Conservation (phyloP, 306 rosid genomes). For the Cucumis melo region DNA sequence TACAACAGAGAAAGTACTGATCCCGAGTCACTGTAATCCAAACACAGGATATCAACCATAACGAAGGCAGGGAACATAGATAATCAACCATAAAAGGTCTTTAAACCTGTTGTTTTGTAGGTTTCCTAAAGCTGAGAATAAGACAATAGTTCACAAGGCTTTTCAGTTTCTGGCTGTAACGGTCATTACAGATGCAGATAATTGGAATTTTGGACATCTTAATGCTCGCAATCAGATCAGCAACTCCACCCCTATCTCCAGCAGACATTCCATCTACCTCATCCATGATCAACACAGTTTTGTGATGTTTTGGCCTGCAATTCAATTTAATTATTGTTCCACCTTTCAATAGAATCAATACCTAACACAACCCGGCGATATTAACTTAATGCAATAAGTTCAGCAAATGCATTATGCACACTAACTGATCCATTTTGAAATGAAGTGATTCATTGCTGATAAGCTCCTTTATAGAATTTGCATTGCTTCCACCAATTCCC, state of each 20-base stretch:
- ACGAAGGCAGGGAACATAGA: background rate
- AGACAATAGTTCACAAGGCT: constrained; percentile 92
- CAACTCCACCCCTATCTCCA: constrained; percentile 97
- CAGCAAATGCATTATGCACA: background rate
- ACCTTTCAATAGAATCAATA: background rate
- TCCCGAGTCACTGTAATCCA: background rate
- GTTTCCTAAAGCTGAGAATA: constrained; percentile 79
- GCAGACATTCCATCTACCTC: constrained; percentile 99
- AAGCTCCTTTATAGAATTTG: constrained; percentile 80
- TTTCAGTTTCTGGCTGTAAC: constrained; percentile 91
- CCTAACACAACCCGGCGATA: background rate
- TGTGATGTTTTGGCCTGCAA: constrained; percentile 57
- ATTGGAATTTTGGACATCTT: constrained; percentile 87
- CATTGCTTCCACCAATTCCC: constrained; percentile 86
- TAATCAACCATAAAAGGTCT: background rate
- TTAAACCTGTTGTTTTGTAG: constrained; percentile 87
- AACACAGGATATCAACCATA: constrained; percentile 1
- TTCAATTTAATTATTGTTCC: constrained; percentile 3
- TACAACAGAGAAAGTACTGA: background rate
- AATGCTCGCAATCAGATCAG: constrained; percentile 90
- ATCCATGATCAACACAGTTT: constrained; percentile 92
- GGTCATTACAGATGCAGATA: constrained; percentile 95
- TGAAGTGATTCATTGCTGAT: constrained; percentile 51
- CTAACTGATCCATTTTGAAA: constrained; percentile 41
- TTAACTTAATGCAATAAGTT: constrained; percentile 12